These are phyloP conservation scores for Boletellus emodensis DNA, from an alignment of 768 basidiomycete species.

Conservation along the genomic window DNA sequence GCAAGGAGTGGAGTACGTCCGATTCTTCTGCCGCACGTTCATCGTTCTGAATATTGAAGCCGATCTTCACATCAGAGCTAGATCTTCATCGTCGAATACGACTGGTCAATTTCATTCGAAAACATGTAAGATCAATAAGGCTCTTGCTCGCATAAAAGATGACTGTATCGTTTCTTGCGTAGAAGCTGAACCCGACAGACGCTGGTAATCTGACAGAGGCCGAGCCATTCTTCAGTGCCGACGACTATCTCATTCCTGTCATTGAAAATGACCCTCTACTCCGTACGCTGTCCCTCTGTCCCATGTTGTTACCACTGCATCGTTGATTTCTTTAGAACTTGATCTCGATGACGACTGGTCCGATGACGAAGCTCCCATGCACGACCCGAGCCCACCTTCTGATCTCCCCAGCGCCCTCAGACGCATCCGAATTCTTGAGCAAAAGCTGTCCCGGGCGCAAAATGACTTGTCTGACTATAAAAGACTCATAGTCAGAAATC, in stretches of 20 bases:
- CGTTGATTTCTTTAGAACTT: slow-evolving; percentile 43
- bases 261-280: slow-evolving; percentile 86
- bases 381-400: slow-evolving; percentile 15
- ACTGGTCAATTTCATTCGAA: slow-evolving; percentile 84
- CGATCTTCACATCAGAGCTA: slow-evolving; percentile 42
- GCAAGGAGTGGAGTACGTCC: slow-evolving; percentile 52
- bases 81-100: slow-evolving; percentile 79
- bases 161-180: slow-evolving; percentile 5
- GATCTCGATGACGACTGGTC: slow-evolving; percentile 70
- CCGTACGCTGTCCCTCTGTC: slow-evolving; percentile 49
- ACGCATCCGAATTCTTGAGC: slow-evolving; percentile 58
- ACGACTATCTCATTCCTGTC: slow-evolving; percentile 78
- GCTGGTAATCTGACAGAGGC: slow-evolving; percentile 47
- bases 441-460: slow-evolving; percentile 55
- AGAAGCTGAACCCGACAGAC: slow-evolving; percentile 53
- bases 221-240: slow-evolving; percentile 65
- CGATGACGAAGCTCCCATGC: slow-evolving; percentile 38
- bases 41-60: not conserved
- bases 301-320: not conserved
- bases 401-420: slow-evolving; percentile 34
- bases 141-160: not conserved
- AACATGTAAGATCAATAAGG: slow-evolving; percentile 44
- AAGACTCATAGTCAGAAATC: slow-evolving; percentile 47
- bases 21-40: not conserved
- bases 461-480: slow-evolving; percentile 63